phyloP scores from a whole-genome alignment of 176 grass and related monocot genomes.

The Cocos nucifera region DNA sequence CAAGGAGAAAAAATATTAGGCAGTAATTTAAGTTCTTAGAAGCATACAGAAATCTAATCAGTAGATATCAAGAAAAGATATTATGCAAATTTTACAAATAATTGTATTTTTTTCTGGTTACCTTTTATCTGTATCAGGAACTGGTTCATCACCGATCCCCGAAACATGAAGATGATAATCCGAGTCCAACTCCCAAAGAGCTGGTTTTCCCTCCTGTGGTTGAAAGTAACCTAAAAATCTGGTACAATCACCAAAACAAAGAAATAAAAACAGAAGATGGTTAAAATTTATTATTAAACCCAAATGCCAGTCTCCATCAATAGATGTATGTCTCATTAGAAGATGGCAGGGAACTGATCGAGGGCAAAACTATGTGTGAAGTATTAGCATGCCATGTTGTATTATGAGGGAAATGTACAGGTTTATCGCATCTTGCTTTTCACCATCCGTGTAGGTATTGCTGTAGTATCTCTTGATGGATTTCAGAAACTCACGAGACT shows the following conservation, averaged over 20 bases:
- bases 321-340: too few relatives aligned
- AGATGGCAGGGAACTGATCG: too few relatives aligned
- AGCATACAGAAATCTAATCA: too few relatives aligned
- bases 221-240: slow-evolving; percentile 97
- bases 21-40: too few relatives aligned
- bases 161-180: slow-evolving; percentile 99
- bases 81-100: too few relatives aligned
- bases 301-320: too few relatives aligned
- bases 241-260: slow-evolving; percentile 31
- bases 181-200: slow-evolving; percentile 93
- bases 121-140: slow-evolving; percentile 47
- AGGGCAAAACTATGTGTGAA: too few relatives aligned
- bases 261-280: slow-evolving; percentile 2
- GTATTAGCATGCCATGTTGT: too few relatives aligned
- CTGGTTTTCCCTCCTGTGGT: slow-evolving; percentile 91
- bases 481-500: slow-evolving; percentile 91
- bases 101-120: not conserved
- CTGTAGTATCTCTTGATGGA: slow-evolving; percentile 94
- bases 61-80: too few relatives aligned
- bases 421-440: slow-evolving; percentile 99
- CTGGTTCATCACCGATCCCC: slow-evolving; percentile 48
- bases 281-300: slow-evolving; percentile 25
- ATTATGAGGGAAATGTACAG: slow-evolving; percentile 41
- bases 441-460: slow-evolving; percentile 94
- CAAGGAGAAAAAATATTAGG: not conserved